Percentiles rank a stretch among this genome's conserved stretches.
Evolutionary conservation across 768 basidiomycete species (phyloP).

Genomic region (Sutorius australiensis): DNA sequence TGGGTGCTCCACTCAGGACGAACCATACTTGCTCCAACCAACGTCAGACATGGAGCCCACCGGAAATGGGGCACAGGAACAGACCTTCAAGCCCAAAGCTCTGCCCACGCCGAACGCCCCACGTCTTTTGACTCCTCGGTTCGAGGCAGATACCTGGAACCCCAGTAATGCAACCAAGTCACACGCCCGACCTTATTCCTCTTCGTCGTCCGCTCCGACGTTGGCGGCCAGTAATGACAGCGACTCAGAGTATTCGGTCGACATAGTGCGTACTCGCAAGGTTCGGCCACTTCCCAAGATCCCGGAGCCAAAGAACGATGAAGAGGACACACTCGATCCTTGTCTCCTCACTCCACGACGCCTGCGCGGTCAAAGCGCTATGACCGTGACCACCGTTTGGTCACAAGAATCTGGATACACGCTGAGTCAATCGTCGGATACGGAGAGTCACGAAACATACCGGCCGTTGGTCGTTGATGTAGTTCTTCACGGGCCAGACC

Average conservation of each 20-base stretch:
- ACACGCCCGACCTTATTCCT: not conserved
- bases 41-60: not conserved
- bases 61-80: not conserved
- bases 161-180: not conserved
- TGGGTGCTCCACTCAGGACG: not conserved
- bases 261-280: not conserved
- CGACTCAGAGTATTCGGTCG: slow-evolving; percentile 3
- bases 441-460: slow-evolving; percentile 2
- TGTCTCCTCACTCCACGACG: not conserved
- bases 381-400: slow-evolving; percentile 22
- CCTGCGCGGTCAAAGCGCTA: not conserved
- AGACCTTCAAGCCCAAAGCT: slow-evolving; percentile 5
- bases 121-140: slow-evolving; percentile 1
- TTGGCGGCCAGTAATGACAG: not conserved
- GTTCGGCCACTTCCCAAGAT: slow-evolving; percentile 11
- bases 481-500: not conserved
- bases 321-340: not conserved
- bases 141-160: not conserved
- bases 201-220: not conserved
- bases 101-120: slow-evolving; percentile 8
- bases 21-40: not conserved
- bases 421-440: slow-evolving; percentile 25
- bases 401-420: slow-evolving; percentile 41
- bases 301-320: not conserved
- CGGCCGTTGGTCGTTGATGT: not conserved